Conservation (phyloP, 352 stramenopile species). For the Halophytophthora polymorphica region DNA sequence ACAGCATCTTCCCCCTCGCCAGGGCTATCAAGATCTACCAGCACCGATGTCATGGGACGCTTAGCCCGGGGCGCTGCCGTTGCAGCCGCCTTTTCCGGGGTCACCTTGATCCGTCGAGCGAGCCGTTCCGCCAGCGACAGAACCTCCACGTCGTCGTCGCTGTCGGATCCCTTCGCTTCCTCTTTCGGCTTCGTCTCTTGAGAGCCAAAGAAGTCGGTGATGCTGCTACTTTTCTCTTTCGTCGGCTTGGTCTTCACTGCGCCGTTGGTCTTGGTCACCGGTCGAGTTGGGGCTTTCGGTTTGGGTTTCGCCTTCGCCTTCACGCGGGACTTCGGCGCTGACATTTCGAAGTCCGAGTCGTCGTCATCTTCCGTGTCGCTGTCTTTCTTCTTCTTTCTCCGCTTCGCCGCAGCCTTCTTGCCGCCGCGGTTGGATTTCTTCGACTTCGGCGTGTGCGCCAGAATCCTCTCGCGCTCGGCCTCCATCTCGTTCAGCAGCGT, state of each 20-base stretch:
- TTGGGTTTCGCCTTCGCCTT: constrained; percentile 12
- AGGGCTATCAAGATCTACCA: constrained; percentile 47
- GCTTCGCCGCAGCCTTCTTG: constrained; percentile 44
- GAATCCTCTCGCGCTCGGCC: constrained; percentile 43
- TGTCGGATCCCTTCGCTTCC: constrained; percentile 28
- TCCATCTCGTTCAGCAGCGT: constrained; percentile 67
- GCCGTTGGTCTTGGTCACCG: constrained; percentile 19
- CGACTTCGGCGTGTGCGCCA: constrained; percentile 54
- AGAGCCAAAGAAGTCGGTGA: constrained; percentile 53
- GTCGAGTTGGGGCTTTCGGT: constrained; percentile 33
- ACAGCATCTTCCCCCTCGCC: constrained; percentile 32
- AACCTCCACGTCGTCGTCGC: constrained; percentile 65
- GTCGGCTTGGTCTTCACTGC: constrained; percentile 26
- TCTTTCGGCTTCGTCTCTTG: constrained; percentile 27
- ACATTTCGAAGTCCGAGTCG: constrained; percentile 64
- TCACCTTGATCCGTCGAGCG: constrained; percentile 46
- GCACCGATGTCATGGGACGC: constrained; percentile 17
- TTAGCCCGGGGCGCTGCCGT: constrained; percentile 14
- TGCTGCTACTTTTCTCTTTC: constrained; percentile 31
- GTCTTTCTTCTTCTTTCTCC: constrained; percentile 42
- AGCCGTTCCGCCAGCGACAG: constrained; percentile 72
- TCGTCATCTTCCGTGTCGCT: constrained; percentile 48
- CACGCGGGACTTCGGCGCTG: constrained; percentile 13
- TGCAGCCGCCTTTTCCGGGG: constrained; percentile 34
- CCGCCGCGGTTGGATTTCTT: constrained; percentile 43